Base-by-base conservation (phyloP, 2,329 filamentous ascomycete genomes). In the Akanthomyces uredinophilus region DNA sequence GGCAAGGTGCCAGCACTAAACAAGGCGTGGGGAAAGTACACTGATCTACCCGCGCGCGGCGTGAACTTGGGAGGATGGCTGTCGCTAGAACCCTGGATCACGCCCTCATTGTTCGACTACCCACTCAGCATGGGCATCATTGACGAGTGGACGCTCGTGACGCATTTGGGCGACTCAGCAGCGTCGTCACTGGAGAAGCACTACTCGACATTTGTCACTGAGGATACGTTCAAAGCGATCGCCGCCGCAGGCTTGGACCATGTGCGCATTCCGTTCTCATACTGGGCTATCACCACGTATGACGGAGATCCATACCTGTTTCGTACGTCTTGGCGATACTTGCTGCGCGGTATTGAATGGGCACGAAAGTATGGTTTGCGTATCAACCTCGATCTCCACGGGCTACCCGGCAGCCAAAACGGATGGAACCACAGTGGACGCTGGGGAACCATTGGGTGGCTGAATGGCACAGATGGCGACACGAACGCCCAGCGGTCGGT, bases 401-500 rank as follows among this genome's bases (percentile, higher is more conserved):
- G 84, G n/a, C 80, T 95, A 0, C 94, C 94, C 0, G 95, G 95
- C 0, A 94, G 90, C 64, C 95, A 98, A 71, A 99, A 99, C 70
- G 95, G 95, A 2, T 98, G 94, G 94, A 97, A 97, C 69, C 95
- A 99, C 74, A 96, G 91, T 68, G 95, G 95, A 0, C 86, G 87
- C 11, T 88, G 90, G 72, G 94, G 95, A 1, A 64, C 76, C 1
- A 94, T 98, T 65, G 83, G 86, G 29, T 99, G 95, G 95, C 78
- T 98, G 44, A 95, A 95, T 69, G 95, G 95, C n/a, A 89, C 91
- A 0, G 81, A 96, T 70, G 94, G 95, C 13, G 80, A 83, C 1
- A 74, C 87, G 16, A 96, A 97, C 72, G 88, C 83, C 0, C 83
- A 96, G 69, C 86, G 94, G 41, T 91, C 91, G 1, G 83, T 97